These are phyloP conservation scores for Leccinum fuscescens DNA, from an alignment of 1,284 basidiomycete species.

Conservation along the genomic window DNA sequence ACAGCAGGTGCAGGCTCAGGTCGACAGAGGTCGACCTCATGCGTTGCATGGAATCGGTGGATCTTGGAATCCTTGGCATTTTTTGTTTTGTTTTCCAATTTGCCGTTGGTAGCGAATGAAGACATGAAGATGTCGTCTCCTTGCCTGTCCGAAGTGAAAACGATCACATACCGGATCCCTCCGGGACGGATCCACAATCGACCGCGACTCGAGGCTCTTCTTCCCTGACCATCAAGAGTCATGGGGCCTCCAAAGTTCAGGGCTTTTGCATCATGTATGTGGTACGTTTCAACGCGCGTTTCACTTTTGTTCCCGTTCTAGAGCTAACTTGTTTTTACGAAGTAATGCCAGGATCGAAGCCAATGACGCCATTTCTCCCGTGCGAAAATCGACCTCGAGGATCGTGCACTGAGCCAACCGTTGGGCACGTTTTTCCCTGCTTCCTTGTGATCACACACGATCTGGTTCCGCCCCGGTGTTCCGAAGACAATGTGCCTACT, in stretches of 20 bases:
- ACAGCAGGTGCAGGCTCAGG: not conserved
- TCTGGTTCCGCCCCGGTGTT: not conserved
- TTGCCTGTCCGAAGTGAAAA: not conserved
- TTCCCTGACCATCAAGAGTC: not conserved
- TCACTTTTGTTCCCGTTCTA: not conserved
- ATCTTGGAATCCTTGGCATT: not conserved
- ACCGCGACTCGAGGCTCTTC: not conserved
- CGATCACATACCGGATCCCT: not conserved
- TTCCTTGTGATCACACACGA: not conserved
- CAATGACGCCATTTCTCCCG: not conserved
- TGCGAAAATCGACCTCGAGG: not conserved
- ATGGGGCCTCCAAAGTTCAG: not conserved
- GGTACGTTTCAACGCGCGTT: not conserved
- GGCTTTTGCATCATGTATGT: not conserved
- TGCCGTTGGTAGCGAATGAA: not conserved
- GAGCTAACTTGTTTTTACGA: not conserved
- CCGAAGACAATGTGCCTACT: not conserved
- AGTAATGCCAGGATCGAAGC: not conserved
- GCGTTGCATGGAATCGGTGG: not conserved
- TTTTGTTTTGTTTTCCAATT: not conserved
- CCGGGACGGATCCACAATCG: not conserved
- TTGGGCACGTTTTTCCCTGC: not conserved
- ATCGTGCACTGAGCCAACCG: not conserved
- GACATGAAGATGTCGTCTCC: not conserved
- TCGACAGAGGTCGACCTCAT: not conserved